Evolutionary conservation across 768 basidiomycete species (phyloP).

Genomic region (Hysterangium stoloniferum): DNA sequence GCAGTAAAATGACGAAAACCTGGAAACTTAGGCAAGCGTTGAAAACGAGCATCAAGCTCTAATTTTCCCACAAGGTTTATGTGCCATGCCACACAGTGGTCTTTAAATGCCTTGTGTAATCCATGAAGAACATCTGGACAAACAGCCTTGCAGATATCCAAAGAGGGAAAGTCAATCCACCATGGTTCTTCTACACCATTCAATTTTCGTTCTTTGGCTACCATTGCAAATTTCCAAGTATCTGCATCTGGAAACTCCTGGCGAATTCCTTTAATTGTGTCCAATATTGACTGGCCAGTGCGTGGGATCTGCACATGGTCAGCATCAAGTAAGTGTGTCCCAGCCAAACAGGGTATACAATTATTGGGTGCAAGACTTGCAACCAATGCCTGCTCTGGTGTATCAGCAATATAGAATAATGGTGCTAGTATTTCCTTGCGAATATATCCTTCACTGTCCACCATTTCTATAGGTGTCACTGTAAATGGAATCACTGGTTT

Average conservation of each 20-base stretch:
- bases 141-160: conserved; percentile 11
- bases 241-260: neutral
- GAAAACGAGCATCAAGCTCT: conserved; percentile 33
- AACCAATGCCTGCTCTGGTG: conserved; percentile 3
- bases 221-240: neutral
- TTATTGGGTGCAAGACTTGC: neutral
- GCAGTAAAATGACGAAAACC: conserved; percentile 34
- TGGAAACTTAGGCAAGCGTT: conserved; percentile 23
- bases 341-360: neutral
- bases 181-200: conserved; percentile 11
- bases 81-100: conserved; percentile 20
- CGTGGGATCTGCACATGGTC: neutral
- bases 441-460: conserved; percentile 3
- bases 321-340: neutral
- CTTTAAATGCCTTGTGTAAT: no score
- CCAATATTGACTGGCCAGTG: neutral
- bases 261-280: neutral
- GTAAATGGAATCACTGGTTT: neutral
- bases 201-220: neutral
- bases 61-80: conserved; percentile 14
- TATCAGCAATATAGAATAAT: conserved; percentile 2
- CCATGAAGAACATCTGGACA: conserved; percentile 1
- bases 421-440: neutral
- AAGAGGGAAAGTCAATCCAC: conserved; percentile 12
- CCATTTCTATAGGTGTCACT: neutral